These are phyloP conservation scores for Pseudevernia furfuracea DNA, from an alignment of 495 filamentous ascomycete species.

Conservation along the genomic window DNA sequence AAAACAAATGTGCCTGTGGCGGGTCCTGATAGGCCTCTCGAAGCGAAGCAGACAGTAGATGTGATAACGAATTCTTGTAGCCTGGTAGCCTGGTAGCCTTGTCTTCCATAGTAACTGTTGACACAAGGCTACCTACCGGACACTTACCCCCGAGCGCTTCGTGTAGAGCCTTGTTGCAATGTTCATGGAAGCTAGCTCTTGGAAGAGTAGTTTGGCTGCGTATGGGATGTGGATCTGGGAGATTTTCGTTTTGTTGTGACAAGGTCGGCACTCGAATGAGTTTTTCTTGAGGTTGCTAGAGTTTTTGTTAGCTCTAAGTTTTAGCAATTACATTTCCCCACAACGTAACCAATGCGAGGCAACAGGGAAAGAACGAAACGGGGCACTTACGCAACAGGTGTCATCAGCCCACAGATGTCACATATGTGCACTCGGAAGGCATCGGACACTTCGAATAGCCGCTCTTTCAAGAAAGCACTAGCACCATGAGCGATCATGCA, in stretches of 20 bases:
- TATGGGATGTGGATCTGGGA: slow-evolving; percentile 97
- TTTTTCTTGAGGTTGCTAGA: slow-evolving; percentile 87
- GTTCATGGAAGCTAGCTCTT: slow-evolving; percentile 96
- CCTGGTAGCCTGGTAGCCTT: slow-evolving; percentile 10
- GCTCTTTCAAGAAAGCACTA: slow-evolving; percentile 91
- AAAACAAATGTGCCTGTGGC: background rate
- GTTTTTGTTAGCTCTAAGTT: slow-evolving; percentile 25
- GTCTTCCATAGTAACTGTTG: background rate
- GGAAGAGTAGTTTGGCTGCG: slow-evolving; percentile 96
- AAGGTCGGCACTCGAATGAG: slow-evolving; percentile 90
- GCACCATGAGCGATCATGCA: slow-evolving; percentile 99
- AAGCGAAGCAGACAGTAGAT: slow-evolving; percentile 3
- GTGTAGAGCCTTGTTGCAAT: slow-evolving; percentile 97
- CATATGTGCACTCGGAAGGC: slow-evolving; percentile 98
- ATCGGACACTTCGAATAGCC: slow-evolving; percentile 93
- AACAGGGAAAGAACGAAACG: background rate
- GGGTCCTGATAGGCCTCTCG: slow-evolving; percentile 8
- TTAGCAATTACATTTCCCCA: background rate
- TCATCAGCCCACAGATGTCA: slow-evolving; percentile 98
- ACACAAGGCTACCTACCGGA: slow-evolving; percentile 37
- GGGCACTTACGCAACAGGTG: slow-evolving; percentile 85
- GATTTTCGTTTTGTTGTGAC: slow-evolving; percentile 97
- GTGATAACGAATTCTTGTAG: slow-evolving; percentile 1
- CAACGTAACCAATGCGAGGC: background rate
- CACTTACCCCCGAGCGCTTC: slow-evolving; percentile 62